These are phyloP conservation scores for Ophiocordyceps camponoti-rufipedis DNA, from an alignment of 2,329 filamentous ascomycete species.

Conservation along the genomic window DNA sequence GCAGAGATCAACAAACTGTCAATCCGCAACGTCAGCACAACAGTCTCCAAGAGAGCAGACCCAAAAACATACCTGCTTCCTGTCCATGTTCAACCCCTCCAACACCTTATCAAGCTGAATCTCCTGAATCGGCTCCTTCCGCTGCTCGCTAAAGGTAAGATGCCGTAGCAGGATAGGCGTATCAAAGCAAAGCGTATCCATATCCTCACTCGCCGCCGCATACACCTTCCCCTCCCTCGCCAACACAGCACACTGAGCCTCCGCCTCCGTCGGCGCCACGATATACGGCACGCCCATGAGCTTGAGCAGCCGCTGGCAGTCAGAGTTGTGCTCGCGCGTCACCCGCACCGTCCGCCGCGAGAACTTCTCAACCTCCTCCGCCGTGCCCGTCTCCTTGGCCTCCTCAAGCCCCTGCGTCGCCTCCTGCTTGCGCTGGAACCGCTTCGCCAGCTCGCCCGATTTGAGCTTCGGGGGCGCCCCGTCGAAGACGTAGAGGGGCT, in stretches of 20 bases:
- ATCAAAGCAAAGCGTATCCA: constrained; percentile 90
- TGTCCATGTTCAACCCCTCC: constrained; percentile 74
- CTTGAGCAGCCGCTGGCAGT: constrained; percentile 78
- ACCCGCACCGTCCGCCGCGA: constrained; percentile 82
- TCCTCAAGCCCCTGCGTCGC: constrained; percentile 82
- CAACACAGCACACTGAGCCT: constrained; percentile 90
- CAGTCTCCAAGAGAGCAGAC: constrained; percentile 2
- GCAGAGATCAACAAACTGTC: constrained; percentile 87
- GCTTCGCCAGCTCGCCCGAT: constrained; percentile 89
- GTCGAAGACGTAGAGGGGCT: constrained; percentile 95
- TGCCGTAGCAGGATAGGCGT: constrained; percentile 78
- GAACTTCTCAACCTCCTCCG: constrained; percentile 96
- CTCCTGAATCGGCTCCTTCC: constrained; percentile 95
- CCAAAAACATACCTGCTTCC: constrained; percentile 45
- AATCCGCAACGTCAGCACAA: neutral
- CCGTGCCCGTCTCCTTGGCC: constrained; percentile 91
- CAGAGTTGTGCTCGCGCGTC: constrained; percentile 89
- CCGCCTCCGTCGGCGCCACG: constrained; percentile 96
- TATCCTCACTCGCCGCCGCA: constrained; percentile 94
- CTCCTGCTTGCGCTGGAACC: constrained; percentile 86
- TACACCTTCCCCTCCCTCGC: constrained; percentile 78
- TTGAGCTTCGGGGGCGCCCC: constrained; percentile 94
- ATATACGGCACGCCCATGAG: constrained; percentile 93
- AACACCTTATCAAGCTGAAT: constrained; percentile 78
- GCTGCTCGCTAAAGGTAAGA: constrained; percentile 90